Percentiles rank a stretch among this genome's conserved stretches.
phyloP scores from a whole-genome alignment of 108 stramenopile species.

The Schizochytrium sp. region DNA sequence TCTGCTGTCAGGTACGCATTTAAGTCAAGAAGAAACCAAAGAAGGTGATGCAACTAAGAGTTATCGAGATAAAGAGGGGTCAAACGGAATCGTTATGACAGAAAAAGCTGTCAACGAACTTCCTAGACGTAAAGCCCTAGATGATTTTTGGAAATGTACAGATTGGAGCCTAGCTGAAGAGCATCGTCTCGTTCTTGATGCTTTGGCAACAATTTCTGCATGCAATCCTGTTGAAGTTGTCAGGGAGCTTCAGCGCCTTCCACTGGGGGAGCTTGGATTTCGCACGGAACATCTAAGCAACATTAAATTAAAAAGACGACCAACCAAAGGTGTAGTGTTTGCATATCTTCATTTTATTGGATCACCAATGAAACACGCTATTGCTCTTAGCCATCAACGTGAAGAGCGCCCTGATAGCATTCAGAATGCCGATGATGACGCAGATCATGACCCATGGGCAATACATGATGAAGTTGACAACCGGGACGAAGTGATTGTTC shows the following conservation, averaged over 20 bases:
- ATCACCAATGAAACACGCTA: not conserved
- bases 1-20: too few relatives aligned
- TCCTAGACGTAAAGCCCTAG: not conserved
- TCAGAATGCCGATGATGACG: not conserved
- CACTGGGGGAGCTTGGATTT: not conserved
- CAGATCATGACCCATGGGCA: not conserved
- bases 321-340: not conserved
- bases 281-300: not conserved
- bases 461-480: not conserved
- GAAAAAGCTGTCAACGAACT: not conserved
- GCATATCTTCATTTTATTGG: not conserved
- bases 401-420: not conserved
- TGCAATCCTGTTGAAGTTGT: not conserved
- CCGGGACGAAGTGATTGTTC: not conserved
- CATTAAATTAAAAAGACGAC: not conserved
- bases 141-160: not conserved
- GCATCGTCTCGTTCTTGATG: not conserved
- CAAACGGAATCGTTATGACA: not conserved
- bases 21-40: too few relatives aligned
- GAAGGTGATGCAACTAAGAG: too few relatives aligned
- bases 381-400: constrained; percentile 2
- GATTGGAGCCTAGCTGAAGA: constrained; percentile 16
- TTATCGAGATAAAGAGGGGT: too few relatives aligned
- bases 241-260: not conserved
- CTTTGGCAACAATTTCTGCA: not conserved